Base-by-base conservation (phyloP, 805 yeast species). In the Komagataella populi region DNA sequence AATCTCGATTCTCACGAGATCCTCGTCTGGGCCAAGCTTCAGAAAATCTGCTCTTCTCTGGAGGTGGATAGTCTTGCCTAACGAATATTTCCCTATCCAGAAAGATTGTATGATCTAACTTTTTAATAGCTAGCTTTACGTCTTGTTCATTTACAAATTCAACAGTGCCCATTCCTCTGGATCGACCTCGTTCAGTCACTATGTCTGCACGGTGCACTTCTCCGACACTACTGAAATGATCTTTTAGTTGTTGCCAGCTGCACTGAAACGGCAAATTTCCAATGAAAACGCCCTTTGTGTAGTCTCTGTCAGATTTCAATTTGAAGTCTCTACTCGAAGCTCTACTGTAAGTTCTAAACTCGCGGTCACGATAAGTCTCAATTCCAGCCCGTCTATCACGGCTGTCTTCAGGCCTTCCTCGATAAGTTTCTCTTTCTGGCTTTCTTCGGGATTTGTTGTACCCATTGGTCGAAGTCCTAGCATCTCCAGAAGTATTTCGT, bases 121-220 rank as follows among this genome's bases (percentile, higher is more conserved):
- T 72, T 51, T 72, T 68, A 59, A 89, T 87, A 10, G 96, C 96
- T 22, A 70, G 73, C 48, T 72, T 74, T 5, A 87, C 96, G 52
- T 80, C 84, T 16, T 76, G 81, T 54, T 73, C 72, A 53, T 71
- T 70, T 10, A 80, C 70, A 60, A 83, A 90, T 65, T 89, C 96
- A 46, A 89, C 96, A 22, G 96, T 87, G 45, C 90, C 91, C 91
- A 84, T 84, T 55, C 95, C 95, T 68, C 91, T 74, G 61, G 88
- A 83, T 60, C 84, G 84, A 52, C 95, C 95, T 58, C 83, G 78
- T 54, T 78, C 74, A 2, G 83, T 81, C 47, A 88, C 83, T 50
- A 90, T 83, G 64, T 89, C 96, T 3, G 96, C 95, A 56, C 87
- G 77, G 18, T 82, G 73, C 51, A 89, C 84, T 24, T 73, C 76